Evolutionary conservation across 2,329 filamentous ascomycete species (phyloP).

Genomic region (Pyricularia pennisetigena): DNA sequence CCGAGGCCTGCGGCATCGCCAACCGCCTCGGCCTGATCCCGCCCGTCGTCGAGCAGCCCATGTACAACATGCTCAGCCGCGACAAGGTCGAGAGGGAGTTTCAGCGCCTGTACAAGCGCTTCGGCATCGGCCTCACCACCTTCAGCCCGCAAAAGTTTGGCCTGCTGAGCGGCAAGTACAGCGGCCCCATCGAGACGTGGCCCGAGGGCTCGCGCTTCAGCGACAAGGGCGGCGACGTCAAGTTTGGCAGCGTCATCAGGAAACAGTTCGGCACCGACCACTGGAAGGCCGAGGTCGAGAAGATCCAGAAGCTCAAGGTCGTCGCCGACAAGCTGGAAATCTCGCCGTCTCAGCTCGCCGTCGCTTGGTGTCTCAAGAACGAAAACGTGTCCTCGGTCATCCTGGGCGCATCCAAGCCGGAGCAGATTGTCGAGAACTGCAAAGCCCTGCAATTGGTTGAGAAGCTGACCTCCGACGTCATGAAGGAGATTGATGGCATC

Average conservation of each 20-base stretch:
- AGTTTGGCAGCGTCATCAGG: conserved; percentile 51
- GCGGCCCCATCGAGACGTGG: conserved; percentile 34
- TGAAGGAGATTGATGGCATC: conserved; percentile 40
- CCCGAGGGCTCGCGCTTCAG: conserved; percentile 44
- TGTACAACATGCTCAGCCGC: conserved; percentile 49
- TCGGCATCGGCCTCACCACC: conserved; percentile 43
- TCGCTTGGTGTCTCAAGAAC: conserved; percentile 46
- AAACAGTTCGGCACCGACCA: conserved; percentile 44
- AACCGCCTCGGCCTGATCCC: conserved; percentile 50
- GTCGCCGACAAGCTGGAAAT: conserved; percentile 49
- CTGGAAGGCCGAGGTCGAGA: conserved; percentile 45
- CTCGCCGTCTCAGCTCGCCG: conserved; percentile 37
- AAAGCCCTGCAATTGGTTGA: conserved; percentile 33
- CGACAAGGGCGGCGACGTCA: conserved; percentile 34
- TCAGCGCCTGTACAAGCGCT: conserved; percentile 44
- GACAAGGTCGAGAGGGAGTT: conserved; percentile 38
- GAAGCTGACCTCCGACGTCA: conserved; percentile 37
- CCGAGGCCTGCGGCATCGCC: conserved; percentile 49
- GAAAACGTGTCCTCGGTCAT: conserved; percentile 42
- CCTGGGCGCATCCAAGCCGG: conserved; percentile 38
- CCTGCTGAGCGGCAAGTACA: conserved; percentile 54
- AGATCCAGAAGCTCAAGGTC: conserved; percentile 26
- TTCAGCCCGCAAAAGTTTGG: conserved; percentile 47
- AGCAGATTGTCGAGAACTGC: conserved; percentile 42
- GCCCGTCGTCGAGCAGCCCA: conserved; percentile 57